Evolutionary conservation across 495 filamentous ascomycete genomes (phyloP).

Genomic region (Penicillium dipodomyicola): DNA sequence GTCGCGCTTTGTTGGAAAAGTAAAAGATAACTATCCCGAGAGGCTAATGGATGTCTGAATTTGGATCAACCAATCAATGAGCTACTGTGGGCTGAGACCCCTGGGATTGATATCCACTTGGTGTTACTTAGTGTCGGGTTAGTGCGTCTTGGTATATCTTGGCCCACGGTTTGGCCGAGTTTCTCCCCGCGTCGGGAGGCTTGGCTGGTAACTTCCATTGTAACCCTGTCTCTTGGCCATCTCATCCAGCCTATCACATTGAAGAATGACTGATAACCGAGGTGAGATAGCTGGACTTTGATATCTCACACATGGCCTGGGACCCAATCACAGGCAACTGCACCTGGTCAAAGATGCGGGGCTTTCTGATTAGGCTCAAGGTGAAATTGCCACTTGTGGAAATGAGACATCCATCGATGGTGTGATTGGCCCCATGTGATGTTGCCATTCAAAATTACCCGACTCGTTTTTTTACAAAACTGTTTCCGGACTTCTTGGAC

Average conservation of each 20-base stretch:
- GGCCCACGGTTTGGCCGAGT: not conserved
- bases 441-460: not conserved
- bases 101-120: not conserved
- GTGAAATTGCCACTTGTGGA: not conserved
- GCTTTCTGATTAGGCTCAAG: conserved; percentile 2
- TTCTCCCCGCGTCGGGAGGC: conserved; percentile 8
- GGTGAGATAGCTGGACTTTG: conserved; percentile 4
- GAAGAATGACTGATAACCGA: conserved; percentile 1
- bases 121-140: not conserved
- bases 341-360: not conserved
- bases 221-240: conserved; percentile 8
- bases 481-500: not conserved
- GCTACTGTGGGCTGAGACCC: not conserved
- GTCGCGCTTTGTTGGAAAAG: conserved; percentile 1
- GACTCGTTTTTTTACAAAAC: not conserved
- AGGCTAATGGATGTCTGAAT: conserved; percentile 17
- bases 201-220: conserved; percentile 11
- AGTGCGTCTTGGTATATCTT: not conserved
- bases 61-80: conserved; percentile 11
- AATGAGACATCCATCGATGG: not conserved
- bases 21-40: conserved; percentile 3
- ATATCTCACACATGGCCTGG: conserved; percentile 1
- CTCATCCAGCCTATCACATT: not conserved
- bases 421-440: conserved; percentile 2
- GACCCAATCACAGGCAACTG: not conserved